Conservation (phyloP, 495 filamentous ascomycete species). For the Penicillium pulvis region DNA sequence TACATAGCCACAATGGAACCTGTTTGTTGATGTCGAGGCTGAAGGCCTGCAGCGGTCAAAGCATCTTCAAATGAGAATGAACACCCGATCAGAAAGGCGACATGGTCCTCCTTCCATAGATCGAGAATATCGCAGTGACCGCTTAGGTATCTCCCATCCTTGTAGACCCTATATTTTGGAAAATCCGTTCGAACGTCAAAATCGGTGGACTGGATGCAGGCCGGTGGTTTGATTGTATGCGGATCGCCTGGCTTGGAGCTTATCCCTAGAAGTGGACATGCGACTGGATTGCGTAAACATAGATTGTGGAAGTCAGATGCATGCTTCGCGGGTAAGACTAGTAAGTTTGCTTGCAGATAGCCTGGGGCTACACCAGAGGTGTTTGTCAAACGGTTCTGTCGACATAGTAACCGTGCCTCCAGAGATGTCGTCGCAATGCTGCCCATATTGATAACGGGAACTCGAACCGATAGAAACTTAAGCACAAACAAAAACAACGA, state of each 20-base stretch:
- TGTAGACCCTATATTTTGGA: constrained; percentile 56
- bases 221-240: constrained; percentile 18
- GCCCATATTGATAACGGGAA: constrained; percentile 11
- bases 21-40: constrained; percentile 44
- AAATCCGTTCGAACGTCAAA: constrained; percentile 55
- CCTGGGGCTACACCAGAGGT: constrained; percentile 54
- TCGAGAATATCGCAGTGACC: constrained; percentile 37
- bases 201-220: constrained; percentile 31
- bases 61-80: constrained; percentile 58
- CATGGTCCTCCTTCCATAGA: constrained; percentile 52
- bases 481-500: too few species aligned
- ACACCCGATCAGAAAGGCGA: constrained; percentile 60
- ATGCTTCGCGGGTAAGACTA: constrained; percentile 54
- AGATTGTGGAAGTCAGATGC: constrained; percentile 54
- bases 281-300: constrained; percentile 58
- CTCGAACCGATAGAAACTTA: neutral
- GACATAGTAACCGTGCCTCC: constrained; percentile 45
- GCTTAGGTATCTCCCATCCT: constrained; percentile 31
- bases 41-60: constrained; percentile 44
- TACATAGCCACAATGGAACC: constrained; percentile 55
- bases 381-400: constrained; percentile 39
- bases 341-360: constrained; percentile 59
- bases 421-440: constrained; percentile 27
- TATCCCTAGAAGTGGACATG: constrained; percentile 56
- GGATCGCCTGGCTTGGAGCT: constrained; percentile 23